These are phyloP conservation scores for Melaleuca alternifolia DNA, from an alignment of 345 rosid species.

Conservation along the genomic window DNA sequence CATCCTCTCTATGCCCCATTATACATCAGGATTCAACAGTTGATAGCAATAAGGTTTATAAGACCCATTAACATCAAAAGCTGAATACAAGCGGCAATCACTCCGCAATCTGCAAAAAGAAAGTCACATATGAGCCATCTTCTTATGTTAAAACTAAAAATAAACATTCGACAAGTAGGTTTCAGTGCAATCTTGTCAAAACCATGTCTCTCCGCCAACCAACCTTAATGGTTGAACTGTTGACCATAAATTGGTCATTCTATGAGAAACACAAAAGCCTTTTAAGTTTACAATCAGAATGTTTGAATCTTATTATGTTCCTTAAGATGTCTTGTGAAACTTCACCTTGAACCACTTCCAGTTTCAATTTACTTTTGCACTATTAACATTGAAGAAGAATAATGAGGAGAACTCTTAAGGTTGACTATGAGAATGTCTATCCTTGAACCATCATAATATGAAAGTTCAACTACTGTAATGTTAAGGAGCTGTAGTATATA, in stretches of 20 bases:
- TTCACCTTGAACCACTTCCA: not conserved
- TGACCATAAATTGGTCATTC: not conserved
- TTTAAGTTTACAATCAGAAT: not conserved
- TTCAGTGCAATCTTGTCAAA: not conserved
- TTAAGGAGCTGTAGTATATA: not conserved
- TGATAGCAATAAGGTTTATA: not conserved
- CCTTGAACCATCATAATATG: not conserved
- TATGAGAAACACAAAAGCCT: not conserved
- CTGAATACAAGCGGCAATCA: conserved; percentile 8
- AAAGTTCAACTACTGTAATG: not conserved
- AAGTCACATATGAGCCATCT: not conserved
- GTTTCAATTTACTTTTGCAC: not conserved
- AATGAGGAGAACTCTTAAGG: not conserved
- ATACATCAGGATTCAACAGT: not conserved
- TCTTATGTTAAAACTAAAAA: not conserved
- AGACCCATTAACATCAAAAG: not conserved
- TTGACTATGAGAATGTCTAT: not conserved
- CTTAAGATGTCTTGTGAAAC: not conserved
- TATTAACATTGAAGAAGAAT: not conserved
- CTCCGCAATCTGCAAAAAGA: conserved; percentile 35
- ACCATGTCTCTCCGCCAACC: not conserved
- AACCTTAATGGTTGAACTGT: not conserved
- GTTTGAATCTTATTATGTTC: not conserved
- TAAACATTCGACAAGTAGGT: not conserved
- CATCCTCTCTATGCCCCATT: not conserved